Conservation (phyloP, 495 filamentous ascomycete species). For the Neurospora tetraspora region DNA sequence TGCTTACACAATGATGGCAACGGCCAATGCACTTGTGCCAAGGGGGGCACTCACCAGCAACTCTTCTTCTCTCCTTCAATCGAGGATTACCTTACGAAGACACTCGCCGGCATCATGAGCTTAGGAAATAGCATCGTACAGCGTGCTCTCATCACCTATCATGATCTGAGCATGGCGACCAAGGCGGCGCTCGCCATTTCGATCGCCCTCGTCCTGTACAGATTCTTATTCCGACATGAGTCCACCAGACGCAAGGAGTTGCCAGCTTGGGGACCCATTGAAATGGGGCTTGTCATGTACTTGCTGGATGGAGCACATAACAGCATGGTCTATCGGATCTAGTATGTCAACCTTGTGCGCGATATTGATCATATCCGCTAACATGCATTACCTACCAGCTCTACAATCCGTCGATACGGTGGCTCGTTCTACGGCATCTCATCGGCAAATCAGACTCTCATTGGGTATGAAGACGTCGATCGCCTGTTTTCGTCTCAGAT, state of each 20-base stretch:
- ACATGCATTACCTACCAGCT: neutral
- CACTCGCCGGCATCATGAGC: neutral
- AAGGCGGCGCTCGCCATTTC: neutral
- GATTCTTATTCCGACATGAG: neutral
- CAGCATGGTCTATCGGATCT: neutral
- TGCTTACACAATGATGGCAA: too few species aligned
- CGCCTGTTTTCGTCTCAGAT: neutral
- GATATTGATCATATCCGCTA: neutral
- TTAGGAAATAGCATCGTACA: neutral
- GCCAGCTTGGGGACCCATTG: neutral
- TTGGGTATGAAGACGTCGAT: neutral
- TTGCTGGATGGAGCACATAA: neutral
- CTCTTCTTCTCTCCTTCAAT: neutral
- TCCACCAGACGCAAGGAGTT: neutral
- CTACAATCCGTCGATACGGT: neutral
- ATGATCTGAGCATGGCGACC: neutral
- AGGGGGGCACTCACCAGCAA: neutral
- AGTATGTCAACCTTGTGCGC: neutral
- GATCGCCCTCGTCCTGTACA: neutral
- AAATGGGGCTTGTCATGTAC: neutral
- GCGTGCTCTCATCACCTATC: neutral
- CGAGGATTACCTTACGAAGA: neutral
- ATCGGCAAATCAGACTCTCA: neutral
- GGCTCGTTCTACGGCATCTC: constrained; percentile 5
- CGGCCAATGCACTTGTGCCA: neutral